Conservation (phyloP, 768 basidiomycete species). For the Clitopilus passeckerianus region DNA sequence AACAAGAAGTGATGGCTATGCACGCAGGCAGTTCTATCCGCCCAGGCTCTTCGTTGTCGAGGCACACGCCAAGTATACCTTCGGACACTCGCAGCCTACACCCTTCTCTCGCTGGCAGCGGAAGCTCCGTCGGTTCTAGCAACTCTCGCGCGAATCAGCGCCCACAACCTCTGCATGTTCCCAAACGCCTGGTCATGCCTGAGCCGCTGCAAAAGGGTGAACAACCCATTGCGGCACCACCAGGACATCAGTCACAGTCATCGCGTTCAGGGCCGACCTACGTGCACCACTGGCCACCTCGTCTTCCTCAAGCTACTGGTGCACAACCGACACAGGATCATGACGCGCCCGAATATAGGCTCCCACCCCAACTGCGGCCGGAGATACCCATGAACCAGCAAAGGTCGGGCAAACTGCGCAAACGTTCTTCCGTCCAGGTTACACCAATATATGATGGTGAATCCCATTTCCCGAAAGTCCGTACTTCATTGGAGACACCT, state of each 20-base stretch:
- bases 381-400: constrained; percentile 14
- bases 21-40: background rate
- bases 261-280: constrained; percentile 5
- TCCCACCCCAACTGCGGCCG: constrained; percentile 9
- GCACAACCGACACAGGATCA: constrained; percentile 1
- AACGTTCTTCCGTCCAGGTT: constrained; percentile 14
- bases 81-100: constrained; percentile 3
- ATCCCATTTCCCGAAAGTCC: constrained; percentile 5
- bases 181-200: constrained; percentile 72
- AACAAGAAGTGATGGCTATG: background rate
- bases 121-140: constrained; percentile 10
- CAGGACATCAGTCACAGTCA: constrained; percentile 11
- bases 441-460: constrained; percentile 11
- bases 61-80: constrained; percentile 1
- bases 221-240: constrained; percentile 13
- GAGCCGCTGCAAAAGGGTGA: constrained; percentile 44
- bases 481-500: constrained; percentile 9
- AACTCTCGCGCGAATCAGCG: constrained; percentile 6
- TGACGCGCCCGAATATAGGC: constrained; percentile 1
- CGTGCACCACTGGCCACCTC: constrained; percentile 7
- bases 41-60: background rate
- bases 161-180: constrained; percentile 34
- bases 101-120: constrained; percentile 10
- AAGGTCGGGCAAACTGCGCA: constrained; percentile 20
- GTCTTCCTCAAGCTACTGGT: constrained; percentile 7